Evolutionary conservation across 768 basidiomycete genomes (phyloP), one percentile per base, ranked within the genome.

Genomic region (Hygrocybe punicea): DNA sequence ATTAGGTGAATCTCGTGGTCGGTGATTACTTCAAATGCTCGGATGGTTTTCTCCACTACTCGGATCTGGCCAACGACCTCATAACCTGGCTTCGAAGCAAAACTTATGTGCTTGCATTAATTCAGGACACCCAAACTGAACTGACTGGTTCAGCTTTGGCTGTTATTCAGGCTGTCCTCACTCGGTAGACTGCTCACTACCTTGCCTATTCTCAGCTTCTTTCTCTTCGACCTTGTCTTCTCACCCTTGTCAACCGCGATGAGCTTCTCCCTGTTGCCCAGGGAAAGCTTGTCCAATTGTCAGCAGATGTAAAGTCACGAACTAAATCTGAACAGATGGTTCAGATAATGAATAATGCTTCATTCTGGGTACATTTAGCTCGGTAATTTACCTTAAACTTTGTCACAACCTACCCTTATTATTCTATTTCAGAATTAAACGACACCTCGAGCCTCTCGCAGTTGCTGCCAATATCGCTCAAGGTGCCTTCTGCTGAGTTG

Each of bases 31-130:
- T 77, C 58, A 69, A 71, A 45, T 72, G 71, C n/a, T 35, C 55
- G 13, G 51, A 71, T 13, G 68, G 14, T 14, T 29, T 7, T 69
- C 52, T 67, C 17, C n/a, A 50, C 0, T 65, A 62, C 55, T 57
- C 69, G 0, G 58, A 67, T 2, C 51, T 62, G 16, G 76, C 75
- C 17, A 59, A 64, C 7, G 65, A 76, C 1, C 64, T 77, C 0
- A 78, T 77, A 19, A 69, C 65, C 21, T 78, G 76, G 74, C 52
- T 77, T 4, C 37, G 60, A 2, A 71, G 71, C 58, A 74, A 76
- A 39, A 71, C 69, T 29, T 42, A 59, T 3, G 54, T 74, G 8
- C 69, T 76, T 9, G 70, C 60, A 1, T 37, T 67, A 0, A 58
- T 73, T 10, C 37, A 53, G 3, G 53, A 72, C 1, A 49, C 65